Percentiles rank a stretch among this genome's conserved stretches.
Evolutionary conservation across 2,329 filamentous ascomycete species (phyloP).

Genomic region (Myriangium duriaei): DNA sequence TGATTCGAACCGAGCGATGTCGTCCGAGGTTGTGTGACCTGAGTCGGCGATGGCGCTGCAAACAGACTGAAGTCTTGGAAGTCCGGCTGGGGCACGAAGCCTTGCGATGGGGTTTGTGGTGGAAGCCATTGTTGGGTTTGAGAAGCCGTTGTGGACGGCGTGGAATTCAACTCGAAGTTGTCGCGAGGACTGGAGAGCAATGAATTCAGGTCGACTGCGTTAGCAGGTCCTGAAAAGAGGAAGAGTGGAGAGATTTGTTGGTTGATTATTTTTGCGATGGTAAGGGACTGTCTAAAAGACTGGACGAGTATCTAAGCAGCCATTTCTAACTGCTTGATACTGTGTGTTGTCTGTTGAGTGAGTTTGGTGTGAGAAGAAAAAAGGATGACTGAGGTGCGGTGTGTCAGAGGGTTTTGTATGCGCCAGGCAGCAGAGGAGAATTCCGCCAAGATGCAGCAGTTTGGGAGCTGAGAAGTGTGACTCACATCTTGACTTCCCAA

Average conservation of each 20-base stretch:
- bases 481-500: neutral
- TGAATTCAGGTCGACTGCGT: conserved; percentile 44
- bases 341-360: conserved; percentile 1
- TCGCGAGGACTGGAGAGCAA: conserved; percentile 37
- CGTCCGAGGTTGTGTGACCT: conserved; percentile 30
- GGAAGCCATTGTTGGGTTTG: conserved; percentile 64
- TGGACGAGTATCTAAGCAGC: conserved; percentile 4
- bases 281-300: conserved; percentile 2
- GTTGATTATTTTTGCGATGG: conserved; percentile 4
- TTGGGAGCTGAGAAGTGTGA: neutral
- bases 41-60: conserved; percentile 32
- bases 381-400: neutral
- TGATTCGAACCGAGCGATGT: conserved; percentile 40
- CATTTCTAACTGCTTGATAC: conserved; percentile 5
- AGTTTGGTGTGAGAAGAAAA: conserved; percentile 1
- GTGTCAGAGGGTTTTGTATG: neutral
- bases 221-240: conserved; percentile 8
- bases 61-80: conserved; percentile 68
- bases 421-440: neutral
- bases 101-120: conserved; percentile 39
- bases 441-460: neutral
- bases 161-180: conserved; percentile 51
- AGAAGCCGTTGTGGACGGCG: conserved; percentile 76
- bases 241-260: conserved; percentile 4
- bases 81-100: conserved; percentile 37